These are phyloP conservation scores for Pseudognaphalium luteoalbum DNA, from an alignment of 129 eudicot species.

Conservation along the genomic window DNA sequence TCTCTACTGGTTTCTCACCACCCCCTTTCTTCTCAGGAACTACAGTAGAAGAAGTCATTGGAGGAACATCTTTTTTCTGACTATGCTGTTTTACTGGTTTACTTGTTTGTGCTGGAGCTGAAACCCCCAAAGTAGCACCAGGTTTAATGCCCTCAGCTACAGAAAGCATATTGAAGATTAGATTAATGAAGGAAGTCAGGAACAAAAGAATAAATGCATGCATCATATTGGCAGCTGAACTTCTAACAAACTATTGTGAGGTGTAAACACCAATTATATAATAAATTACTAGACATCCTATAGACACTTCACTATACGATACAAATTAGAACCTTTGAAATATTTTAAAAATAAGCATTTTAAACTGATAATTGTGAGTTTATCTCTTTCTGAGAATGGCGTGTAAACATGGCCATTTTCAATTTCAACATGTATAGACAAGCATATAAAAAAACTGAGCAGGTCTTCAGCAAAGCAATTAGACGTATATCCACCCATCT, in stretches of 20 bases:
- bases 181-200: background rate
- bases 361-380: background rate
- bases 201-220: conserved; percentile 6
- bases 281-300: background rate
- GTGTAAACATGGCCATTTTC: background rate
- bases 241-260: background rate
- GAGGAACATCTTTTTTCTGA: conserved; percentile 57
- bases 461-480: background rate
- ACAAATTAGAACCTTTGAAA: background rate
- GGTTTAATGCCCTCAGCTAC: conserved; percentile 40
- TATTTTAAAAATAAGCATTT: background rate
- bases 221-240: conserved; percentile 8
- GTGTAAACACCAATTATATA: background rate
- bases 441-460: background rate
- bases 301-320: background rate
- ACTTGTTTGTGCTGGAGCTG: conserved; percentile 38
- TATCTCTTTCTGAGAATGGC: background rate
- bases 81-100: conserved; percentile 44
- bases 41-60: conserved; percentile 42
- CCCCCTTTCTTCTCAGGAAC: conserved; percentile 64
- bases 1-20: conserved; percentile 67
- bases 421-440: background rate
- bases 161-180: conserved; percentile 18
- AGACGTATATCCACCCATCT: background rate
- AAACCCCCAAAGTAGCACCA: conserved; percentile 31